Evolutionary conservation across 768 basidiomycete species (phyloP).

Genomic region (Lentinus tigrinus): DNA sequence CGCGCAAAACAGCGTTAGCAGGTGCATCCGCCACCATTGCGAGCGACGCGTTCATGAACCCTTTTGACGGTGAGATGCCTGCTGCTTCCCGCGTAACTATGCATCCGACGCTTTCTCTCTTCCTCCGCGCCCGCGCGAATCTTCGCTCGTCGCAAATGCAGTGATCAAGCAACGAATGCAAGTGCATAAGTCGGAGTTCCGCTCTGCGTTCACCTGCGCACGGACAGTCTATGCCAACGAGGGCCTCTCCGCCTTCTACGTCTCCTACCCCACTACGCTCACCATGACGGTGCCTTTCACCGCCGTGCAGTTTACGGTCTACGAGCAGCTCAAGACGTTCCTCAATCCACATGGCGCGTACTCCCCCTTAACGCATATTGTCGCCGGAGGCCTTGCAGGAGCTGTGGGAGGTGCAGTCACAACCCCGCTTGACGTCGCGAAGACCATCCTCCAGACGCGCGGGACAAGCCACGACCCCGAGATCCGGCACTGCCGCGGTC

Average conservation of each 20-base stretch:
- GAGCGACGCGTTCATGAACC: conserved; percentile 98
- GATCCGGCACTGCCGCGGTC: conserved; percentile 80
- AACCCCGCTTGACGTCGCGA: conserved; percentile 95
- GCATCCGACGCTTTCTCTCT: conserved; percentile 16
- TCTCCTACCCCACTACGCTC: conserved; percentile 97
- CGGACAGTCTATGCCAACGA: conserved; percentile 81
- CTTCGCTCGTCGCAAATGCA: conserved; percentile 30
- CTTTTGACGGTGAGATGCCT: conserved; percentile 84
- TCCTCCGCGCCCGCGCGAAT: conserved; percentile 1
- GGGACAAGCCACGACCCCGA: conserved; percentile 84
- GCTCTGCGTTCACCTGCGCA: conserved; percentile 84
- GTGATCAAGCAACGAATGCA: conserved; percentile 99
- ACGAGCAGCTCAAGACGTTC: conserved; percentile 86
- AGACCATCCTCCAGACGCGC: conserved; percentile 94
- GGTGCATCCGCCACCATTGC: conserved; percentile 94
- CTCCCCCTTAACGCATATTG: conserved; percentile 90
- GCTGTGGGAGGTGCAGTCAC: conserved; percentile 94
- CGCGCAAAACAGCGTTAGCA: conserved; percentile 63
- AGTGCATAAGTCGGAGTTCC: conserved; percentile 89
- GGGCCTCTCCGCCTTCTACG: conserved; percentile 90
- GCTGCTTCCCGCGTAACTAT: conserved; percentile 1
- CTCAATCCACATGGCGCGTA: conserved; percentile 86
- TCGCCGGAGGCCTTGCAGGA: conserved; percentile 90
- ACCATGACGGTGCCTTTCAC: conserved; percentile 98
- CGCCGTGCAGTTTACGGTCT: conserved; percentile 95